These are phyloP conservation scores for Pholiota microspora DNA, from an alignment of 768 basidiomycete genomes.

Conservation along the genomic window DNA sequence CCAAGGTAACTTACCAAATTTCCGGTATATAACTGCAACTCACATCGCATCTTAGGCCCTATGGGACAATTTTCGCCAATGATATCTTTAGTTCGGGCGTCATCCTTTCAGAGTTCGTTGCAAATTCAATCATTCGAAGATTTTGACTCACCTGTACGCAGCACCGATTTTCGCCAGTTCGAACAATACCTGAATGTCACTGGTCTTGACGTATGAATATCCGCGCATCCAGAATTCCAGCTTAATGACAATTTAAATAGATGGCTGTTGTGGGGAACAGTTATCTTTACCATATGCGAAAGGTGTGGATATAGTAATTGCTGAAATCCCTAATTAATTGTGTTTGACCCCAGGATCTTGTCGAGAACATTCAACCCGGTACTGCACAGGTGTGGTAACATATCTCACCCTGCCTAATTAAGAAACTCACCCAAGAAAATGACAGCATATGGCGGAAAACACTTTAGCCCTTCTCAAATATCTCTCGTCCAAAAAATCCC, in stretches of 20 bases:
- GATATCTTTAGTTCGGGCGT: conserved; percentile 93
- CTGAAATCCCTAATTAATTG: background rate
- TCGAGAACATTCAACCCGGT: conserved; percentile 82
- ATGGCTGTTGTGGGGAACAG: conserved; percentile 92
- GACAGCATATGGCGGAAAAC: conserved; percentile 89
- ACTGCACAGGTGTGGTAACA: conserved; percentile 53
- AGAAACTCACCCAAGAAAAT: conserved; percentile 17
- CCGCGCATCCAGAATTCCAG: no score
- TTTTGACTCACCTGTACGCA: no score
- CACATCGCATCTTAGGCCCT: conserved; percentile 51
- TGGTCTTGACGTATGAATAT: conserved; percentile 73
- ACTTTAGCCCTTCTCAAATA: conserved; percentile 74
- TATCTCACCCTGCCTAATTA: background rate
- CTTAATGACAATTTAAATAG: no score
- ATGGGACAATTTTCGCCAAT: conserved; percentile 85
- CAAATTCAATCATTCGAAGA: no score
- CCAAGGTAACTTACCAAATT: conserved; percentile 51
- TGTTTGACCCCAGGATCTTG: conserved; percentile 53
- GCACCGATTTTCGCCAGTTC: conserved; percentile 96
- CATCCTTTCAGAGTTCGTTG: conserved; percentile 81
- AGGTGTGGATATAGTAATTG: conserved; percentile 40
- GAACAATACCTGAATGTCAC: conserved; percentile 87
- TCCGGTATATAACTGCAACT: background rate
- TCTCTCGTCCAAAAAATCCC: conserved; percentile 67
- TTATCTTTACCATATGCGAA: conserved; percentile 92